phyloP scores from a whole-genome alignment of 2,329 filamentous ascomycete genomes.

The Cladosporium sp. region DNA sequence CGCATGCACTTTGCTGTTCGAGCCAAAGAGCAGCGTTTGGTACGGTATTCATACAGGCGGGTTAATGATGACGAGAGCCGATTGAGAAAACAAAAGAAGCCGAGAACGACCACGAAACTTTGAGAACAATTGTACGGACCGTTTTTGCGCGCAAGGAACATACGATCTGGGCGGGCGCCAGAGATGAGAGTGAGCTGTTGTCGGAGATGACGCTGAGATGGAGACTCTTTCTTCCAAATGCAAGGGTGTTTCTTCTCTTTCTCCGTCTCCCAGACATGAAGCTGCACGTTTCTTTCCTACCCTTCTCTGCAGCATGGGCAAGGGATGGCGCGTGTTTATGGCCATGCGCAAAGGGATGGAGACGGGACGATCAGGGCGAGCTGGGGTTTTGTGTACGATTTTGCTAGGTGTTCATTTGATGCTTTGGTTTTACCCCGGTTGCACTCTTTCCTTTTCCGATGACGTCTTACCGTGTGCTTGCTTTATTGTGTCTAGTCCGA shows the following conservation, averaged over 20 bases:
- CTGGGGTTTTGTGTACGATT: conserved; percentile 8
- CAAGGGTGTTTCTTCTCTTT: conserved; percentile 6
- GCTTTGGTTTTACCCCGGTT: background rate
- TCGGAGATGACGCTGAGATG: background rate
- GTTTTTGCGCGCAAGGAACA: background rate
- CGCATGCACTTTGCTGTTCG: conserved; percentile 3
- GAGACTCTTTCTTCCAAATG: conserved; percentile 3
- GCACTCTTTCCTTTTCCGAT: too few species aligned
- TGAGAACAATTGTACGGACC: conserved; percentile 8
- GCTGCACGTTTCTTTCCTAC: background rate
- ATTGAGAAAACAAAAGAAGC: background rate
- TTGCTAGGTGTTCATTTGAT: conserved; percentile 10
- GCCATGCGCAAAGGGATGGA: background rate
- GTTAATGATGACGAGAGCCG: background rate
- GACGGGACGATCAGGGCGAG: background rate
- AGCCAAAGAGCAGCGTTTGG: conserved; percentile 5
- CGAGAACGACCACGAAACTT: conserved; percentile 6
- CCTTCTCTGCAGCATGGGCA: background rate
- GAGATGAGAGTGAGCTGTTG: background rate
- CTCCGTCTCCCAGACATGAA: background rate
- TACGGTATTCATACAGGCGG: background rate
- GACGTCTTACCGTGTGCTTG: too few species aligned
- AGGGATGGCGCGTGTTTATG: background rate
- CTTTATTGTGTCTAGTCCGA: too few species aligned
- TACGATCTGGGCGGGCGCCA: background rate